A percentile compares a stretch with the other conserved stretches of the same genome.
Conservation (phyloP, 1,139 yeast species). For the Pichia sp. region DNA sequence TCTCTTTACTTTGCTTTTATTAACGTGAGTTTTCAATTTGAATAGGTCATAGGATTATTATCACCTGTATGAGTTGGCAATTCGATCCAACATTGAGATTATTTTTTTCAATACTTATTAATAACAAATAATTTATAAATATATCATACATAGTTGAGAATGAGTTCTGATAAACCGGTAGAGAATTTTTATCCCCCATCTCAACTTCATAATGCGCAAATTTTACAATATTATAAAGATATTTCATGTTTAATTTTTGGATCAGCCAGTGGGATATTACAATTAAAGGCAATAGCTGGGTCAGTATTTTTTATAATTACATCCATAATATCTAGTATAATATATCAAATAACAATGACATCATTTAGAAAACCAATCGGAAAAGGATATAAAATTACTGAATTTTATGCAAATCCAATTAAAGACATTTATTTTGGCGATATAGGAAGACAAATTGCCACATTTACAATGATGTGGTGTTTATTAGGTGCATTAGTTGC, state of each 20-base stretch:
- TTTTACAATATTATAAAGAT: constrained; percentile 34
- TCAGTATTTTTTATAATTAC: constrained; percentile 51
- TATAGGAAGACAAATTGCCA: constrained; percentile 53
- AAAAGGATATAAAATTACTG: constrained; percentile 8
- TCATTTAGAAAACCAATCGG: constrained; percentile 29
- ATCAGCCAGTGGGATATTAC: constrained; percentile 63
- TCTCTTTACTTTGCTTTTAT: too few relatives aligned
- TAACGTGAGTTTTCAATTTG: too few relatives aligned
- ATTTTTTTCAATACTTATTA: too few relatives aligned
- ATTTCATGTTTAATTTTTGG: constrained; percentile 63
- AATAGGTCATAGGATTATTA: too few relatives aligned
- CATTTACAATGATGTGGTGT: constrained; percentile 82
- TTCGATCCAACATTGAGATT: too few relatives aligned
- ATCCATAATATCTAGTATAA: constrained; percentile 38
- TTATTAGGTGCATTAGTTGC: constrained; percentile 56
- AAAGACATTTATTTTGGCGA: constrained; percentile 52
- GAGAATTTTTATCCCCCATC: constrained; percentile 4
- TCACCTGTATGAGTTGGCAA: too few relatives aligned
- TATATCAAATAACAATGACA: constrained; percentile 40
- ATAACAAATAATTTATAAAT: too few relatives aligned
- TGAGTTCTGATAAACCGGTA: neutral
- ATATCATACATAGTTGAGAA: neutral
- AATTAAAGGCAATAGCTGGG: constrained; percentile 60
- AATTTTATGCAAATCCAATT: constrained; percentile 48
- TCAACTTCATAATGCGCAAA: constrained; percentile 17